These are phyloP conservation scores for Rosa hybrid DNA, from an alignment of 331 rosid genomes.

Conservation along the genomic window DNA sequence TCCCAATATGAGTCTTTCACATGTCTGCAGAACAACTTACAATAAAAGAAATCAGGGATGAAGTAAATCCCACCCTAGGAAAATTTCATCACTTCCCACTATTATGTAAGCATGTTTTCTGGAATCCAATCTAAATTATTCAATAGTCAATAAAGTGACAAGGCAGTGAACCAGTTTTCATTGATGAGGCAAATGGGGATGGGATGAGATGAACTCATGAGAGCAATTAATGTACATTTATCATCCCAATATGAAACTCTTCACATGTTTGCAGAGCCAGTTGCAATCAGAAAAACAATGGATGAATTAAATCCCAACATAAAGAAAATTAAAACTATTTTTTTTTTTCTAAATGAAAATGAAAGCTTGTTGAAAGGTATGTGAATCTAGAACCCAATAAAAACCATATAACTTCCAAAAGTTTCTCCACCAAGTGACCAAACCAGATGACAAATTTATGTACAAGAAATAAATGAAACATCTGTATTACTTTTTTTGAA, in stretches of 20 bases:
- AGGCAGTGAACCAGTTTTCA: neutral
- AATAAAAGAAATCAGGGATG: constrained; percentile 4
- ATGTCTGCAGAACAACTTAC: neutral
- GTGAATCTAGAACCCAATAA: neutral
- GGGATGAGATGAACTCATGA: constrained; percentile 9
- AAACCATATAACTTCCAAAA: constrained; percentile 6
- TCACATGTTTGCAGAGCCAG: constrained; percentile 7
- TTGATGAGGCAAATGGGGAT: constrained; percentile 11
- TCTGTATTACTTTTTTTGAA: neutral
- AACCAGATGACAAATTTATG: neutral
- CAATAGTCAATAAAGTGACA: constrained; percentile 2
- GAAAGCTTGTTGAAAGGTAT: constrained; percentile 3
- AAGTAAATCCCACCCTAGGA: neutral
- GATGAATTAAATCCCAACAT: neutral
- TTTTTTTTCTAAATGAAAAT: neutral
- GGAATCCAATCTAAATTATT: neutral
- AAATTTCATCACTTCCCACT: constrained; percentile 3
- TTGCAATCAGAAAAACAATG: neutral
- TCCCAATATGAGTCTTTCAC: constrained; percentile 12
- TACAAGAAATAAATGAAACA: neutral
- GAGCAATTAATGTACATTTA: neutral
- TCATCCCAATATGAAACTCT: neutral
- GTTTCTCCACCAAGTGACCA: neutral
- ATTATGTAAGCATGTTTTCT: constrained; percentile 8
- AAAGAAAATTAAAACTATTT: neutral